These are phyloP conservation scores for Sclerotinia minor DNA, from an alignment of 2,329 filamentous ascomycete species.

Conservation along the genomic window DNA sequence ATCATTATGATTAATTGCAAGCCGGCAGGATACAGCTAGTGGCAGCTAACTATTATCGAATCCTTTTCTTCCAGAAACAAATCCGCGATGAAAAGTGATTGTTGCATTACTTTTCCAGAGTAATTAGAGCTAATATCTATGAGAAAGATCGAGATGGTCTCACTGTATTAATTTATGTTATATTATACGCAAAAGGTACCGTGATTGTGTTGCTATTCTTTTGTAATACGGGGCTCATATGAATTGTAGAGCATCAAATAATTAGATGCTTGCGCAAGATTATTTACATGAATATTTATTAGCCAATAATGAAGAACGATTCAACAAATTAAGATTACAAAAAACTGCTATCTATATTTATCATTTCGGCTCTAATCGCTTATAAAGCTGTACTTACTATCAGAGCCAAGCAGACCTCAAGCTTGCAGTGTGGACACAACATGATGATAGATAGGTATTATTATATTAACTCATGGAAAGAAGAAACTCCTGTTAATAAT, in stretches of 20 bases:
- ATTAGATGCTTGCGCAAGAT: conserved; percentile 12
- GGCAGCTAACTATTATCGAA: conserved; percentile 14
- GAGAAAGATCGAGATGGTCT: conserved; percentile 17
- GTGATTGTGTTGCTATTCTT: conserved; percentile 21
- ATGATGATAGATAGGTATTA: no score
- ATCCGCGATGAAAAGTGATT: conserved; percentile 5
- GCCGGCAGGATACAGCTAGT: conserved; percentile 16
- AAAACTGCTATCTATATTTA: conserved; percentile 5
- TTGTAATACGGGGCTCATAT: conserved; percentile 20
- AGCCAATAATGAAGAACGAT: conserved; percentile 13
- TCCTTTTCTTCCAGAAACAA: conserved; percentile 1
- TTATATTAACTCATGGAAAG: no score
- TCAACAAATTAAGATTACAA: conserved; percentile 14
- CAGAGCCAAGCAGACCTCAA: conserved; percentile 2
- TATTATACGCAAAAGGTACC: conserved; percentile 20
- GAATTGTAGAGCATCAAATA: conserved; percentile 6
- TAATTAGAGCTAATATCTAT: conserved; percentile 16
- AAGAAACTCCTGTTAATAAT: neutral
- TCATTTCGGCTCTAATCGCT: conserved; percentile 10
- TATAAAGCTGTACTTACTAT: neutral
- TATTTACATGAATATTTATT: conserved; percentile 4
- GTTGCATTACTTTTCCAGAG: conserved; percentile 9
- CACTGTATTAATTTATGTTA: conserved; percentile 18
- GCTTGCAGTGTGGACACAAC: no score
- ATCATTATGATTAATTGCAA: conserved; percentile 25